Conservation (phyloP, 106 monocot genomes). For the Allium cepa region DNA sequence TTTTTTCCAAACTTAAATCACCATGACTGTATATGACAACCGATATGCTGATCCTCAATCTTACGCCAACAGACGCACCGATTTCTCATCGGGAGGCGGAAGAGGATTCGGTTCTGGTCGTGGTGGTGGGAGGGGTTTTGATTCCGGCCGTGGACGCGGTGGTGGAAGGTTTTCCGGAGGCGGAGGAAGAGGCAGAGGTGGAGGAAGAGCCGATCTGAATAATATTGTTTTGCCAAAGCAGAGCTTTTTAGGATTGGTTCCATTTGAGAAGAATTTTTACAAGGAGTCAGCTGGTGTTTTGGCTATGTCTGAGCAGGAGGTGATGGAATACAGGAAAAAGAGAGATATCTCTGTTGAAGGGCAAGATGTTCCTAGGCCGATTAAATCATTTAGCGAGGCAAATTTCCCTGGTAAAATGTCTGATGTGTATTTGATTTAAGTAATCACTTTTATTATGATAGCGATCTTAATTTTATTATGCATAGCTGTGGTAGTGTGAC, state of each 20-base stretch:
- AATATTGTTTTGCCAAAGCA: slow-evolving; percentile 58
- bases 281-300: slow-evolving; percentile 52
- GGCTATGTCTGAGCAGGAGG: slow-evolving; percentile 84
- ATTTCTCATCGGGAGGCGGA: neutral
- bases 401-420: slow-evolving; percentile 64
- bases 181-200: slow-evolving; percentile 16
- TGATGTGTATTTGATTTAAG: too few relatives aligned
- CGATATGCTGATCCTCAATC: slow-evolving; percentile 70
- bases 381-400: slow-evolving; percentile 72
- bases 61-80: slow-evolving; percentile 69
- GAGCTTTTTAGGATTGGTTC: slow-evolving; percentile 60
- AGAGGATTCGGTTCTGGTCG: neutral
- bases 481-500: too few relatives aligned
- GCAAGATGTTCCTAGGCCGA: slow-evolving; percentile 74
- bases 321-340: slow-evolving; percentile 31
- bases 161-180: slow-evolving; percentile 10
- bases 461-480: too few relatives aligned
- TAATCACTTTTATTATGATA: too few relatives aligned
- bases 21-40: slow-evolving; percentile 53
- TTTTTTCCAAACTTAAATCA: too few relatives aligned
- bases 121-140: slow-evolving; percentile 7
- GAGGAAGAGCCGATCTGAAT: slow-evolving; percentile 46
- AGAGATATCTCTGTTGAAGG: slow-evolving; percentile 84
- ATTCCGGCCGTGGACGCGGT: slow-evolving; percentile 8
- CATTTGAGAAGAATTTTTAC: slow-evolving; percentile 92